Conservation (phyloP, 2,329 filamentous ascomycete genomes). For the Penicillium sp. region DNA sequence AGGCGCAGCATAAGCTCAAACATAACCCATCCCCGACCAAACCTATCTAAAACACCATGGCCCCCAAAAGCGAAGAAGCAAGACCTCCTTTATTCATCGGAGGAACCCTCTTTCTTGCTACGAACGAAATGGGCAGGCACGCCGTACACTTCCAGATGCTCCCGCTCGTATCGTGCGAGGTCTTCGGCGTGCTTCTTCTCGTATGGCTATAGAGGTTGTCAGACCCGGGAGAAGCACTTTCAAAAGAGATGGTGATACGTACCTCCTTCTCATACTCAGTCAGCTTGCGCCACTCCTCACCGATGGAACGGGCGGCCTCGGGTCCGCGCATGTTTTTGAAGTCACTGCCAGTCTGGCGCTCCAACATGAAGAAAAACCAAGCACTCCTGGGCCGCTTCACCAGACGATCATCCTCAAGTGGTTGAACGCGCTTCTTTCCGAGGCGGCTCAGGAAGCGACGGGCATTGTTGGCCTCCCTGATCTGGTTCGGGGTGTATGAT, state of each 20-base stretch:
- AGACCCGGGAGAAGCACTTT: conserved; percentile 1
- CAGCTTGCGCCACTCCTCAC: conserved; percentile 26
- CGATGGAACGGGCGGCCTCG: conserved; percentile 31
- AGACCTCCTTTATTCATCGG: neutral
- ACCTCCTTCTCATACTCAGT: conserved; percentile 37
- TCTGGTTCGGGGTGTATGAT: conserved; percentile 52
- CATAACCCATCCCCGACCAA: conserved; percentile 8
- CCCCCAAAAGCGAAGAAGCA: neutral
- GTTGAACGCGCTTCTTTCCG: conserved; percentile 13
- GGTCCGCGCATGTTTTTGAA: conserved; percentile 42
- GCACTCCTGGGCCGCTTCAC: conserved; percentile 42
- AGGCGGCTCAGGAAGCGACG: conserved; percentile 38
- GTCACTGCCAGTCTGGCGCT: conserved; percentile 47
- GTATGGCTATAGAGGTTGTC: conserved; percentile 26
- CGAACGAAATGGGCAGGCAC: conserved; percentile 12
- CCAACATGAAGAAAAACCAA: conserved; percentile 44
- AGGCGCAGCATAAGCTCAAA: conserved; percentile 6
- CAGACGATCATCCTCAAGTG: conserved; percentile 52
- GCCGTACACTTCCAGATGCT: conserved; percentile 37
- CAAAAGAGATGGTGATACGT: conserved; percentile 5
- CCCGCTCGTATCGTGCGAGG: conserved; percentile 30
- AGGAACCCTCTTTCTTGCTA: neutral
- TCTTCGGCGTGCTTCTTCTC: conserved; percentile 24
- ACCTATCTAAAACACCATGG: neutral
- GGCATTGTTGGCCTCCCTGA: conserved; percentile 56